Base-by-base conservation (phyloP, 2,329 filamentous ascomycete species). In the Monosporascus sp. region DNA sequence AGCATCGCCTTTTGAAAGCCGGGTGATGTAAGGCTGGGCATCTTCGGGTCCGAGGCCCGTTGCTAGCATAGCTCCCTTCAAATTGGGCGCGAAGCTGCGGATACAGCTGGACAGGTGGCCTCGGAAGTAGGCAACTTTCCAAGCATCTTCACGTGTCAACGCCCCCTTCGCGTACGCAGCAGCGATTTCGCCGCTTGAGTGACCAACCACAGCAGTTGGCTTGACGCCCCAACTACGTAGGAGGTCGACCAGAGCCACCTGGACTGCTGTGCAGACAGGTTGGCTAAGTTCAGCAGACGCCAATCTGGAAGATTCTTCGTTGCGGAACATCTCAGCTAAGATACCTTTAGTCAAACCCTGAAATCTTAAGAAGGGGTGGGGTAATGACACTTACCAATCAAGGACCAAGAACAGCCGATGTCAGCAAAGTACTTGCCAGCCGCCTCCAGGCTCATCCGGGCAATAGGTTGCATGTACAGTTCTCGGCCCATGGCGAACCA, bases 241-340 rank as follows among this genome's bases (percentile, higher is more conserved):
- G 22, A 52, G 19, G 17, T 52, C 44, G 3, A 49, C 45, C 6
- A 52, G 7, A 5, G 31, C 44, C 1, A 52, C 37, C 16, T 52
- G 44, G 3, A 52, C 72, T 51, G 1, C 37, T 7, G 37, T 40
- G 37, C 37, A 40, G n/a, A 7, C 37, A 7, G 37, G 37, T 40
- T 40, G 37, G 16, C 37, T 40, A 17, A 40, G 37, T 7, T 40
- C 37, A n/a, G 37, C 37, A 40, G 37, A 40, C 16, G 7, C 37
- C 37, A 40, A 40, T n/a, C 16, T 40, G 16, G 37, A 37, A 7
- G 35, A 37, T 37, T 37, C 35, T 16, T 37, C 35, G 35, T 37
- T 16, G 7, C 35, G 35, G 16, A 37, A 37, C 35, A 37, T 37
- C 16, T 37, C 35, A 7, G 16, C 35, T 37, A 37, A 7, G 16